phyloP scores from a whole-genome alignment of 495 filamentous ascomycete species.

The Letharia columbiana region DNA sequence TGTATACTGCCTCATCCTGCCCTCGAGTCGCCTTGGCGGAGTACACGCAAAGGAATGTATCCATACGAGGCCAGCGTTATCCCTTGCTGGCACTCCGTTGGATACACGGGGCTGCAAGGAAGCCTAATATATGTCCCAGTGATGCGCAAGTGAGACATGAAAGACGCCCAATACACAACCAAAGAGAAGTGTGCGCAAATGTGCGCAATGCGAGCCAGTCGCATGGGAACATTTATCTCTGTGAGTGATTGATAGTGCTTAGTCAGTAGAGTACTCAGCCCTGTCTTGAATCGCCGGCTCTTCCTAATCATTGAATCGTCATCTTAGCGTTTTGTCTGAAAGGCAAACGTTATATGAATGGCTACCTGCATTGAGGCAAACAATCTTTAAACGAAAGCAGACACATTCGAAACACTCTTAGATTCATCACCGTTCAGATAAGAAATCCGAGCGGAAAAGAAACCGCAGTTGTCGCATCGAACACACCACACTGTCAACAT shows the following conservation, averaged over 20 bases:
- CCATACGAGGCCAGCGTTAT: too few species aligned
- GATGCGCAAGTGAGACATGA: too few species aligned
- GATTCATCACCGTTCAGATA: neutral
- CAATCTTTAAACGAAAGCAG: neutral
- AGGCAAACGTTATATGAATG: neutral
- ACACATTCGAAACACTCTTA: neutral
- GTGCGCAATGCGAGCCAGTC: too few species aligned
- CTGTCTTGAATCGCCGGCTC: neutral
- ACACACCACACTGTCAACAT: neutral
- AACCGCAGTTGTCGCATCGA: neutral
- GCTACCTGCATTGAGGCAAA: neutral
- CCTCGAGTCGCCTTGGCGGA: too few species aligned
- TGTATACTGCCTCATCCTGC: too few species aligned
- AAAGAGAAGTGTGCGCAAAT: too few species aligned
- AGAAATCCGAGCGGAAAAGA: neutral
- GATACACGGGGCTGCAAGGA: too few species aligned
- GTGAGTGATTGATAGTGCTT: neutral
- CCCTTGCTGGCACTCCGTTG: too few species aligned
- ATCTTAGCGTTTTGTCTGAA: neutral
- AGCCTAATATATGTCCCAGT: too few species aligned
- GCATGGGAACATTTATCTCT: neutral
- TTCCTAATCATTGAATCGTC: neutral
- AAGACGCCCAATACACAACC: too few species aligned
- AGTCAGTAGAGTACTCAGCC: neutral
- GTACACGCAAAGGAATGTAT: too few species aligned